Base-by-base conservation (phyloP, 1,284 basidiomycete species). In the Ceratobasidium sp. region DNA sequence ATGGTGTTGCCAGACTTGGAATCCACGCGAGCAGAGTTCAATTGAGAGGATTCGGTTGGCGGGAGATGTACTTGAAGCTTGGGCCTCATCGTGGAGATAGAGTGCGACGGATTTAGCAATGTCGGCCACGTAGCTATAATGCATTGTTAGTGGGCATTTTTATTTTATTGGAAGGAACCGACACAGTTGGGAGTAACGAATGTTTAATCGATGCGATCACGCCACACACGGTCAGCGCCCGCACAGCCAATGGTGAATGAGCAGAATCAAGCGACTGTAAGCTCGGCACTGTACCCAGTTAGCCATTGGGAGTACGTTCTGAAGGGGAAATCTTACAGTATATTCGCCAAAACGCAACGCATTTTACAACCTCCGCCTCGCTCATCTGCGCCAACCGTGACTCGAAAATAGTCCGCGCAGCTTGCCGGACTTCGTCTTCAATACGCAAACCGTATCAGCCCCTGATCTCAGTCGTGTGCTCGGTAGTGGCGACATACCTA, bases 1-100 rank as follows among this genome's bases (percentile, higher is more conserved):
- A 77, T 96, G 96, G 76, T 95, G 89, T 79, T 96, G 95, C 94
- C 95, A 98, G 53, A 95, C 89, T 51, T 90, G 86, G 79, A 98
- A 98, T 0, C 95, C 95, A 58, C 90, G 88, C 2, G 91, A 90
- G 77, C 92, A 95, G 11, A 98, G 84, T 77, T 98, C 95, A 75
- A 98, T 90, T 0, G 93, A 95, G 1, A 97, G 83, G 0, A 86
- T 83, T 23, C 91, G 85, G 79, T 92, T 85, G 0, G 82, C 82
- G 0, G 79, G 76, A 3, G 86, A 87, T 11, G 84, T 80, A 28
- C 5, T 56, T 14, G 58, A 59, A 8, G 67, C 67, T 51, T 71
- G 44, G 46, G 56, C 56, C 54, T 90, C 88, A 75, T 94, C 88
- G 70, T 93, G 86, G 14, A 98, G 83, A 77, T 91, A 95, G 3